A percentile compares a stretch with the other conserved stretches of the same genome.
Evolutionary conservation across 2,329 filamentous ascomycete species (phyloP).

Genomic region (Aspergillus pseudoviridinutans): DNA sequence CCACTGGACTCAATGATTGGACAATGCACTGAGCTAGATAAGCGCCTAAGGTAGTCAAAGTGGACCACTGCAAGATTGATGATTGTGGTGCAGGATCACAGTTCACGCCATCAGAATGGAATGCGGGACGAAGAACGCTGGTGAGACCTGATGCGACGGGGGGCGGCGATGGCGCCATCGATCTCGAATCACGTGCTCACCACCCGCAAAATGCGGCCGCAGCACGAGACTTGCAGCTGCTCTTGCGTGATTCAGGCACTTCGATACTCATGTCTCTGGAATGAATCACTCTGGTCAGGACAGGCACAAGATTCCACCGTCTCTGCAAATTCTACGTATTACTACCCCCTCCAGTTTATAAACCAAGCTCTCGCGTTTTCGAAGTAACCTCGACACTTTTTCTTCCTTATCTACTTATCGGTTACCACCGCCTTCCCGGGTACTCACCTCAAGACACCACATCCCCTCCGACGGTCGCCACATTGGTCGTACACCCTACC

Average conservation of each 20-base stretch:
- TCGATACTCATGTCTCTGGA: not conserved
- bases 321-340: not conserved
- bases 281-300: not conserved
- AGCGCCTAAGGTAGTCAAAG: not conserved
- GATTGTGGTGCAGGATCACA: not conserved
- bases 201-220: not conserved
- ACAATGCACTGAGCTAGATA: not conserved
- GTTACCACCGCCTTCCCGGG: not conserved
- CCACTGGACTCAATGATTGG: conserved; percentile 1
- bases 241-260: conserved; percentile 17
- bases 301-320: not conserved
- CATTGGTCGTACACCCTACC: not conserved
- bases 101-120: not conserved
- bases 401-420: not conserved
- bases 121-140: not conserved
- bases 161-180: conserved; percentile 17
- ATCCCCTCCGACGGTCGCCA: not conserved
- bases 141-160: conserved; percentile 11
- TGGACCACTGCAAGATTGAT: not conserved
- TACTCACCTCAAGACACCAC: not conserved
- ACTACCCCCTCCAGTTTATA: not conserved
- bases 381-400: not conserved
- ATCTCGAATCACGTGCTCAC: conserved; percentile 14
- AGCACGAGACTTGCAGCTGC: conserved; percentile 11
- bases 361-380: not conserved